Conservation (phyloP, 495 filamentous ascomycete species). For the Mytilinidion resinicola region DNA sequence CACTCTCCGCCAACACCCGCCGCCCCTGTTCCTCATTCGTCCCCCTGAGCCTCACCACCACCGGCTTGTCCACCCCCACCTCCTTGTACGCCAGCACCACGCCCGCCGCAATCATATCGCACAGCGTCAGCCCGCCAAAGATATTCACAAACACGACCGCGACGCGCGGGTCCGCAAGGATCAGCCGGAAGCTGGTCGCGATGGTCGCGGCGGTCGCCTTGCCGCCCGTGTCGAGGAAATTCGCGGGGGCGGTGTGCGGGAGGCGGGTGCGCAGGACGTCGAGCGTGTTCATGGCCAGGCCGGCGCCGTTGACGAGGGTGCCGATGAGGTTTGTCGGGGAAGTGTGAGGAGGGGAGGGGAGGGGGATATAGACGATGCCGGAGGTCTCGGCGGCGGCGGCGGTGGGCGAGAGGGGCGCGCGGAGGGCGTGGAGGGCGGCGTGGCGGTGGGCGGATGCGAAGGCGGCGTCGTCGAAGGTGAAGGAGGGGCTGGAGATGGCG, state of each 20-base stretch:
- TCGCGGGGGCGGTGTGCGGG: slow-evolving; percentile 49
- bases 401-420: slow-evolving; percentile 48
- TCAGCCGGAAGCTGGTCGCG: slow-evolving; percentile 64
- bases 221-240: slow-evolving; percentile 86
- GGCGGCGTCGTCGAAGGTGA: slow-evolving; percentile 73
- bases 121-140: slow-evolving; percentile 76
- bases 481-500: slow-evolving; percentile 14
- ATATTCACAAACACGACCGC: slow-evolving; percentile 81
- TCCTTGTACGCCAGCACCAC: slow-evolving; percentile 73
- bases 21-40: slow-evolving; percentile 75
- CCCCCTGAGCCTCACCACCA: slow-evolving; percentile 77
- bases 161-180: slow-evolving; percentile 65
- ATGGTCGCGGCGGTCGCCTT: slow-evolving; percentile 86
- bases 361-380: slow-evolving; percentile 67
- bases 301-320: slow-evolving; percentile 80
- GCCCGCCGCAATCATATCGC: slow-evolving; percentile 85
- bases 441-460: slow-evolving; percentile 61
- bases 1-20: slow-evolving; percentile 49
- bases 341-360: slow-evolving; percentile 16
- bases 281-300: slow-evolving; percentile 87
- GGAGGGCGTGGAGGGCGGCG: slow-evolving; percentile 52
- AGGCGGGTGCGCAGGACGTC: slow-evolving; percentile 65
- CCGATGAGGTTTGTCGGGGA: slow-evolving; percentile 50
- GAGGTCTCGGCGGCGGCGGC: slow-evolving; percentile 62
- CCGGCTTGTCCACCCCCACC: slow-evolving; percentile 60